Base-by-base conservation (phyloP, 2,329 filamentous ascomycete species). In the Fusarium sp. region DNA sequence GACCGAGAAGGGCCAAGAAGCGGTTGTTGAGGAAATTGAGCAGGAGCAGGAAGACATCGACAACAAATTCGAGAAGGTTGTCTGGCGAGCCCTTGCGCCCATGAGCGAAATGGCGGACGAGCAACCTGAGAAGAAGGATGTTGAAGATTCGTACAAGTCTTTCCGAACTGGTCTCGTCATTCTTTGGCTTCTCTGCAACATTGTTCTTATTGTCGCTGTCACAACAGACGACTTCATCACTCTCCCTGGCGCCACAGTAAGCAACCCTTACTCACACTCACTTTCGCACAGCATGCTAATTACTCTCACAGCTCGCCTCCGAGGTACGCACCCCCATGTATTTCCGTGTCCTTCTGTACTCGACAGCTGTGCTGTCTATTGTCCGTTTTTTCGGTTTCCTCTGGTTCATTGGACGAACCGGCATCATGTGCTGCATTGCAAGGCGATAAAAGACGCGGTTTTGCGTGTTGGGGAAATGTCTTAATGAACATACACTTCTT, bases 371-470 rank as follows among this genome's bases (percentile, higher is more conserved):
- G 22, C 69, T 73, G 31, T 72, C 71, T 11, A 54, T 73, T 33
- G 45, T 73, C 20, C 71, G 71, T n/a, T 73, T 73, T 43, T 53
- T 63, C 10, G 71, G 71, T 22, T 73, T 73, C 60, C 63, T 73
- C 33, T 73, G 71, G 71, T 73, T 69, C 58, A 63, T 73, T 31
- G 71, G 71, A 36, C 61, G 60, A 55, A 73, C 71, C 26, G 51
- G 71, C n/a, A 73, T 73, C 28, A 73, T 73, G 71, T 73, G 71
- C 43, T 73, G 71, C 51, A 63, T 73, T 55, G 60, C 69, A 9
- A 70, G 68, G 43, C 64, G 67, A 64, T 69, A 70, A 53, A 54
- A 8, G 33, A n/a, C 38, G 38, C 17, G 28, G 18, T 22, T 26
- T 38, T 56, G 26, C 26, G 34, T 50, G 11, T n/a, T 13, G 11